phyloP scores from a whole-genome alignment of 169 alveolate genomes.

The Plasmodium gaboni region DNA sequence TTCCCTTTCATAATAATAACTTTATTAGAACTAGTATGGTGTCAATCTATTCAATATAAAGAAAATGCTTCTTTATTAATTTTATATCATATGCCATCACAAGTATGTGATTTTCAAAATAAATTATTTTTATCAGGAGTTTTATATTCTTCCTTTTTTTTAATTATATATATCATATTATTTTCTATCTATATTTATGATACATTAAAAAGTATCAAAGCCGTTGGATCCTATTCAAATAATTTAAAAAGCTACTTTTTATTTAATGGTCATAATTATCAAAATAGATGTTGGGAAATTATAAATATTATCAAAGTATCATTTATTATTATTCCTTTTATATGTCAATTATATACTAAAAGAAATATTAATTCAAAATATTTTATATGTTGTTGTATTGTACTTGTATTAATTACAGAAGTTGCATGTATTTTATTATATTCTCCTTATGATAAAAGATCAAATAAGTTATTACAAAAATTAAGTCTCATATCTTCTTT shows the following conservation, averaged over 20 bases:
- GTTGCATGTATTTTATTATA: conserved; percentile 43
- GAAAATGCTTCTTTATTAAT: conserved; percentile 65
- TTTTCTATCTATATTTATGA: conserved; percentile 11
- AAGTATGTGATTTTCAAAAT: conserved; percentile 76
- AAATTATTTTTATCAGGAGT: conserved; percentile 71
- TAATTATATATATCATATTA: conserved; percentile 28
- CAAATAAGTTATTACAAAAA: conserved; percentile 52
- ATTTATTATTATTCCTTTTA: conserved; percentile 29
- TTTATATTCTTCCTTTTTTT: conserved; percentile 31
- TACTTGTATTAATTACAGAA: conserved; percentile 41
- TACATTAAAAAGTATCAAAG: conserved; percentile 39
- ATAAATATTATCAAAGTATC: conserved; percentile 33
- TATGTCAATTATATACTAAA: conserved; percentile 60
- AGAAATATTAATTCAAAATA: conserved; percentile 34
- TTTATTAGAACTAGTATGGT: conserved; percentile 83
- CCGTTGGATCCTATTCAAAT: conserved; percentile 29
- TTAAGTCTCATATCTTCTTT: conserved; percentile 34
- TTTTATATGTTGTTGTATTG: conserved; percentile 63
- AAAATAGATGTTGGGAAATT: conserved; percentile 74
- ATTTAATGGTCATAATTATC: conserved; percentile 73
- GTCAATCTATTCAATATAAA: conserved; percentile 83
- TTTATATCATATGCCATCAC: conserved; percentile 81
- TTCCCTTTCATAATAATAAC: conserved; percentile 82
- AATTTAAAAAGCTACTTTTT: conserved; percentile 37
- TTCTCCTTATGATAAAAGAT: conserved; percentile 75